Percentiles rank a stretch among this genome's conserved stretches.
Conservation (phyloP, 2,329 filamentous ascomycete genomes). For the Amphichorda felina region DNA sequence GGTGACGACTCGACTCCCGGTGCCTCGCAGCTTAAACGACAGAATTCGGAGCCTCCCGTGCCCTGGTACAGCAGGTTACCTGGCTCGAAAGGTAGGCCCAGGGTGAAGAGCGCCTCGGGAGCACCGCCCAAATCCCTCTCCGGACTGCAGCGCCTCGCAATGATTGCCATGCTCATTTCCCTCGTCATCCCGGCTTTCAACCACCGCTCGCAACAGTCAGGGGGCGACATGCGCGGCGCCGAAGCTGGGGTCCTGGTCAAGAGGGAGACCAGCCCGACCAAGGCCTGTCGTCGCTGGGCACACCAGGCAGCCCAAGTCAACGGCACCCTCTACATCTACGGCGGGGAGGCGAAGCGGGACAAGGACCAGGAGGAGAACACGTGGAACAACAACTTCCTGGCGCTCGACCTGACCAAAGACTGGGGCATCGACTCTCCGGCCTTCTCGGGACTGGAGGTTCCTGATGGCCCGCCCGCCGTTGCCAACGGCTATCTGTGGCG, state of each 20-base stretch:
- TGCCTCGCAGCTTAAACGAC: conserved; percentile 1
- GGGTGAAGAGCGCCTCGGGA: conserved; percentile 29
- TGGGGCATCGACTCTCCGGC: conserved; percentile 57
- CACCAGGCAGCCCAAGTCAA: conserved; percentile 61
- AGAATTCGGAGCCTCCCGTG: conserved; percentile 10
- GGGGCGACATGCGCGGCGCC: conserved; percentile 27
- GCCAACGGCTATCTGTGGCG: conserved; percentile 68
- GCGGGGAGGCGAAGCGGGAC: conserved; percentile 50
- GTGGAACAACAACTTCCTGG: conserved; percentile 68
- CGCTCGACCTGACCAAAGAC: conserved; percentile 59
- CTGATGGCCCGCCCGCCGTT: conserved; percentile 58
- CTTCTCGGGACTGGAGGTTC: conserved; percentile 48
- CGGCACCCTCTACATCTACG: conserved; percentile 66
- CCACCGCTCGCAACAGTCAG: conserved; percentile 23
- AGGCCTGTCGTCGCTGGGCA: conserved; percentile 54
- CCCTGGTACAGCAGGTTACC: conserved; percentile 32
- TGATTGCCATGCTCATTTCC: conserved; percentile 37
- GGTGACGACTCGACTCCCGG: not conserved
- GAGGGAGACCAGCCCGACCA: conserved; percentile 15
- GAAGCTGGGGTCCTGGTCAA: conserved; percentile 31
- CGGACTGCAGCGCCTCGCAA: conserved; percentile 29
- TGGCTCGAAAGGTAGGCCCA: conserved; percentile 23
- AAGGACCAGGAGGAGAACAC: conserved; percentile 47
- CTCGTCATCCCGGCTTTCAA: conserved; percentile 35
- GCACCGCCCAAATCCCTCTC: conserved; percentile 27